These are phyloP conservation scores for Kwoniella shandongensis DNA, from an alignment of 768 basidiomycete genomes.

Conservation along the genomic window DNA sequence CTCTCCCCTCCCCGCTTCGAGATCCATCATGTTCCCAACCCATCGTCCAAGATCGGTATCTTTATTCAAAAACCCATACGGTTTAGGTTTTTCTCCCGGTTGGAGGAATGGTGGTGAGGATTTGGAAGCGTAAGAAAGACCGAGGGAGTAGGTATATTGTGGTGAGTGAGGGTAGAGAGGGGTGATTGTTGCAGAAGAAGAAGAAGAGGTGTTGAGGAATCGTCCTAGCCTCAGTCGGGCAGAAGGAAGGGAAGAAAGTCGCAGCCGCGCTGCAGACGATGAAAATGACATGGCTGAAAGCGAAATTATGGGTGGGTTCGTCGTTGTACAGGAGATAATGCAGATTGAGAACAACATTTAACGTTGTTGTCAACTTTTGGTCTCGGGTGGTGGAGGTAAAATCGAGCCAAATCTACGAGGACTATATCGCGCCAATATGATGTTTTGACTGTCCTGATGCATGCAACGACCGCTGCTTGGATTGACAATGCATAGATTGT, in stretches of 20 bases:
- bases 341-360: too few species aligned
- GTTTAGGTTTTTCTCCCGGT: conserved; percentile 15
- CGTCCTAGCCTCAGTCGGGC: neutral
- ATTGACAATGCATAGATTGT: neutral
- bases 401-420: neutral
- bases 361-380: conserved; percentile 1
- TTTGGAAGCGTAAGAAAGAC: conserved; percentile 51
- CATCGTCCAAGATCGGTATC: conserved; percentile 35
- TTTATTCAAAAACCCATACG: conserved; percentile 35
- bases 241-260: neutral
- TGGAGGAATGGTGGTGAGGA: conserved; percentile 49
- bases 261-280: neutral
- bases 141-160: conserved; percentile 33
- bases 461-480: too few species aligned
- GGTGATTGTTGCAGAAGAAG: conserved; percentile 4
- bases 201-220: neutral
- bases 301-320: too few species aligned
- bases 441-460: too few species aligned
- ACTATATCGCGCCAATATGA: neutral
- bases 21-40: conserved; percentile 41
- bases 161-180: conserved; percentile 13
- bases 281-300: too few species aligned
- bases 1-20: conserved; percentile 45
- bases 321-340: conserved; percentile 1
- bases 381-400: neutral